Base-by-base conservation (phyloP, 208 protist species). In the Trypanosoma caninum region DNA sequence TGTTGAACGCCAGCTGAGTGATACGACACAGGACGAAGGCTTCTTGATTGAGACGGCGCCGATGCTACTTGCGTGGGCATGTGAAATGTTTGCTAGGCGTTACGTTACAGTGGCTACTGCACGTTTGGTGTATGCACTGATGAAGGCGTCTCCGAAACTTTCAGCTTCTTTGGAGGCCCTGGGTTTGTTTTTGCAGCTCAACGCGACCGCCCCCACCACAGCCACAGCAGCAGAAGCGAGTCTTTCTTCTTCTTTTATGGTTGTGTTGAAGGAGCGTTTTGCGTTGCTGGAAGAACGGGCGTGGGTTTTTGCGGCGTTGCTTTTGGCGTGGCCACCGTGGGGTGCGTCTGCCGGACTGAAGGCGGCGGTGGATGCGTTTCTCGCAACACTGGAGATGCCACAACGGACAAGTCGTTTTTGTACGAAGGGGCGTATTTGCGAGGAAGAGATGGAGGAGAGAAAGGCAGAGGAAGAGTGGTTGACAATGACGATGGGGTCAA, bases 51-150 rank as follows among this genome's bases (percentile, higher is more conserved):
- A n/a, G n/a, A n/a, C 60, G 3, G 54, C 66, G 5, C 58, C 65
- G 18, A 55, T 69, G 35, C 40, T 76, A 20, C 50, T 74, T 35
- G 57, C 47, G n/a, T 76, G 77, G 65, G 42, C 64, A 25, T 48
- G 46, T 11, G 65, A 56, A 30, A 56, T 53, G 69, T 54, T 42
- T 47, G 47, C 46, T 7, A 18, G 34, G 25, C 46, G 31, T 9
- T 45, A 20, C 48, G 54, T 47, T 42, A 52, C 40, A 13, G 52
- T 50, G 40, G 42, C 37, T 0, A 27, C 55, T 5, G 34, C 61
- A 20, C 54, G 64, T n/a, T 38, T 61, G 50, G 9, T 46, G 3
- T 61, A 58, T 30, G 31, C 47, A 18, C 27, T 71, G 18, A 3
- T 71, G 57, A 45, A 45, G 14, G 27, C 20, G 6, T 20, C 1